Percentiles rank a stretch among this genome's conserved stretches.
Conservation (phyloP, 306 rosid species). For the Crataegus laevigata region DNA sequence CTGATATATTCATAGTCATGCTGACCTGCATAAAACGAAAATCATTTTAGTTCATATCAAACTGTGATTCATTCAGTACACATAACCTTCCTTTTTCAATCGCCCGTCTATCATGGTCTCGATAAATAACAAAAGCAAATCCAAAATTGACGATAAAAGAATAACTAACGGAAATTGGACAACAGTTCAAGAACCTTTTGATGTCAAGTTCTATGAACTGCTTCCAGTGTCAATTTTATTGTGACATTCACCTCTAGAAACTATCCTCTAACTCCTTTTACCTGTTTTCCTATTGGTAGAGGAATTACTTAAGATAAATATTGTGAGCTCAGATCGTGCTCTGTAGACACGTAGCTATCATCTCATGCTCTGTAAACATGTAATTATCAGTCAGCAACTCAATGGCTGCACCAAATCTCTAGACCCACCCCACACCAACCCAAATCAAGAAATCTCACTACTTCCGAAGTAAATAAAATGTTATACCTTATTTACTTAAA, state of each 20-base stretch:
- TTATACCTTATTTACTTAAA: not conserved
- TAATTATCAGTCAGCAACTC: not conserved
- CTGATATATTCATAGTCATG: constrained; percentile 79
- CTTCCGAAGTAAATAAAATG: not conserved
- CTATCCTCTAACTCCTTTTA: not conserved
- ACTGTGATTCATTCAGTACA: not conserved
- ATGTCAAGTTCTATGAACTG: not conserved
- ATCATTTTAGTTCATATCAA: constrained; percentile 8
- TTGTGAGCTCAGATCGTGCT: not conserved
- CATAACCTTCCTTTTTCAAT: not conserved
- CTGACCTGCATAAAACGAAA: constrained; percentile 59
- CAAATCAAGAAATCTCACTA: not conserved
- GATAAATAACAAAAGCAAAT: not conserved
- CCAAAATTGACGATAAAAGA: not conserved
- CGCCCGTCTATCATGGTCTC: not conserved
- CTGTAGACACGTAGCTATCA: not conserved
- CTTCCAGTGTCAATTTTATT: not conserved
- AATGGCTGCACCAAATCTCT: not conserved
- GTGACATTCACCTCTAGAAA: not conserved
- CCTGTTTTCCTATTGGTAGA: not conserved
- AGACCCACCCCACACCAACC: not conserved
- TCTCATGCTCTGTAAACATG: not conserved
- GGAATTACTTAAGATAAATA: not conserved
- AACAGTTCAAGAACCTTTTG: not conserved
- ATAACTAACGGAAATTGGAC: not conserved